phyloP scores from a whole-genome alignment of 108 stramenopile species.

The Poteriospumella lacustris region DNA sequence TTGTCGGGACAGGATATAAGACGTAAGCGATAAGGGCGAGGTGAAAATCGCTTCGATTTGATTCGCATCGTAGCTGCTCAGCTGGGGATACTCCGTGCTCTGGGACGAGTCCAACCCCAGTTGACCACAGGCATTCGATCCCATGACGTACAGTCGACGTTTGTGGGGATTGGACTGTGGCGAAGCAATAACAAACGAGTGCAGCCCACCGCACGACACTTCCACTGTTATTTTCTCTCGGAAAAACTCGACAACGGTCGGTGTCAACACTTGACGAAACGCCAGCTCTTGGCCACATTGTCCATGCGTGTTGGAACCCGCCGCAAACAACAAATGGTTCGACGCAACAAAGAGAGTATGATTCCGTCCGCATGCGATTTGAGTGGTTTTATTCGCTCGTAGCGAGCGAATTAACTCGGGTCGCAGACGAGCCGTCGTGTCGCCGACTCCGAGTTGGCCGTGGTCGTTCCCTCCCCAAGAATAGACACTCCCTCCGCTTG shows the following conservation, averaged over 20 bases:
- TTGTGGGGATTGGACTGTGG: not conserved
- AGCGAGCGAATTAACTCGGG: not conserved
- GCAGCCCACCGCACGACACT: not conserved
- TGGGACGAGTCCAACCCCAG: not conserved
- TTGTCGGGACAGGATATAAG: no score
- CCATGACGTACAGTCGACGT: not conserved
- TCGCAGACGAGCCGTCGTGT: not conserved
- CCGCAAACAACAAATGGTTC: not conserved
- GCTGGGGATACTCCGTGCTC: no score
- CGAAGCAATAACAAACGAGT: not conserved
- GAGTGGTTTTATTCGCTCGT: not conserved
- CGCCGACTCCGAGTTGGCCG: not conserved
- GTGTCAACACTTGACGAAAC: not conserved
- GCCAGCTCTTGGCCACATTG: not conserved
- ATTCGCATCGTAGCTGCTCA: no score
- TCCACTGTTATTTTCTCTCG: not conserved
- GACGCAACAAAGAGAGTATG: not conserved
- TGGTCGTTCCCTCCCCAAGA: not conserved
- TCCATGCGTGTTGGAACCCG: not conserved
- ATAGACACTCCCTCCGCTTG: not conserved
- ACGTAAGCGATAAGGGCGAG: no score
- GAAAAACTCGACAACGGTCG: not conserved
- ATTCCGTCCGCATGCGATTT: not conserved
- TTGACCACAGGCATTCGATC: not conserved
- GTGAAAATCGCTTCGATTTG: no score